A percentile compares a stretch with the other conserved stretches of the same genome.
Conservation (phyloP, 176 grass and related monocot species). For the Alopecurus myosuroides region DNA sequence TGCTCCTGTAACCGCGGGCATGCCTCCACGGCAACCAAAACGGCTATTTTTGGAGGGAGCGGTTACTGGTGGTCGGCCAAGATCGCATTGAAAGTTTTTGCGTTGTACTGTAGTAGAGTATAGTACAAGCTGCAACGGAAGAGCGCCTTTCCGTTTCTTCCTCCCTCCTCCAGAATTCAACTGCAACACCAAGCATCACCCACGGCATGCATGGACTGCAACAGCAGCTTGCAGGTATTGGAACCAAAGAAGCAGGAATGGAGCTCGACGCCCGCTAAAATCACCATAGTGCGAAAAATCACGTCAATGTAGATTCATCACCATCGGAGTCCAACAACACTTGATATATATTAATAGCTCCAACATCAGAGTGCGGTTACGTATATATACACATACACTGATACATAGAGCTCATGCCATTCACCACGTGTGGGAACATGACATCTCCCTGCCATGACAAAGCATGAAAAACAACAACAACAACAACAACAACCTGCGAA, state of each 20-base stretch:
- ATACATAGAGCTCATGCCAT: slow-evolving; percentile 7
- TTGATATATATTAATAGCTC: slow-evolving; percentile 7
- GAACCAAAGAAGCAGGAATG: no score
- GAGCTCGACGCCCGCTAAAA: no score
- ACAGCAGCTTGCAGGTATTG: no score
- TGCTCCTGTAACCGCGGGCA: background rate
- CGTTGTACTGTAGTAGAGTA: no score
- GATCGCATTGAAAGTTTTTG: background rate
- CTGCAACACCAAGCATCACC: no score
- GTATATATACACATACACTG: background rate
- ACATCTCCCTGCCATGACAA: background rate
- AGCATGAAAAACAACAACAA: slow-evolving; percentile 11
- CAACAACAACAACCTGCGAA: background rate
- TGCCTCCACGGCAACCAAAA: background rate
- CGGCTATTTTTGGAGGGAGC: slow-evolving; percentile 10
- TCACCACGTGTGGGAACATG: background rate
- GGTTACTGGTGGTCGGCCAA: background rate
- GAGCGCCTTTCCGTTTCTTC: background rate
- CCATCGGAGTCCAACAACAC: background rate
- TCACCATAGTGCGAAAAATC: background rate
- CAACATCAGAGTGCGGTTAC: background rate
- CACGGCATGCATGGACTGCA: no score
- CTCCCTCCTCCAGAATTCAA: no score
- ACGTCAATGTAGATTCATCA: background rate
- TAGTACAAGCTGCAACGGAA: background rate